Evolutionary conservation across 306 rosid genomes (phyloP), one percentile per base, ranked within the genome.

Genomic region (Prunus dulcis): DNA sequence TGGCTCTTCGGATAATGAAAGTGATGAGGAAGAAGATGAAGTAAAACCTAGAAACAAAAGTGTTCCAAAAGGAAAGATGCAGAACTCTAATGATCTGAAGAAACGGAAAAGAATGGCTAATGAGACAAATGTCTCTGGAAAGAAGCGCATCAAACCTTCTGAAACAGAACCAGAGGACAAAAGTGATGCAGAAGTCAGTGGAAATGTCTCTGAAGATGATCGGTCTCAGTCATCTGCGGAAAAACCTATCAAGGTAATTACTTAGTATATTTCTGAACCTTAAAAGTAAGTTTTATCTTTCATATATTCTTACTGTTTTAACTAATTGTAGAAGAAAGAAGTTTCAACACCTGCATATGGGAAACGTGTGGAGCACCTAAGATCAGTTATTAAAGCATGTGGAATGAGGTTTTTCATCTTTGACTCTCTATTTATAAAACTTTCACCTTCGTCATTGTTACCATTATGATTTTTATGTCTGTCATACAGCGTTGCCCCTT

Each of bases 311-410:
- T 57, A 53, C 60, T 38, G 11, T 47, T 75, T 74, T 56, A 60
- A 18, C 53, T 71, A 83, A 79, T 52, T 80, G 73, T 90, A 95
- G 98, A 95, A 87, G 88, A 90, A 95, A 75, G 96, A 87, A 82
- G 91, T 84, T 78, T 83, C 95, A 84, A 79, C 90, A 76, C 82
- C 94, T 64, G 89, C 83, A 61, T 88, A 92, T 78, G 93, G 97
- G 46, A 95, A 90, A 86, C 96, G 71, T 6, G 98, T 95, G 87
- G 98, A 95, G 87, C 83, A 82, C 75, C 84, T 95, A 77, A 90
- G 93, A 82, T 90, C 98, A 57, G 87, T 95, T 75, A 92, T 95
- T 87, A 95, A 95, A 88, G 89, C 92, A 14, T 92, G 97, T 82
- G 98, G 98, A 76, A 89, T 95, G 98, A 84, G 98, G 98, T 90